These are phyloP conservation scores for Coemansia sp. DNA, from an alignment of 192 early-diverging fungal genomes.

Conservation along the genomic window DNA sequence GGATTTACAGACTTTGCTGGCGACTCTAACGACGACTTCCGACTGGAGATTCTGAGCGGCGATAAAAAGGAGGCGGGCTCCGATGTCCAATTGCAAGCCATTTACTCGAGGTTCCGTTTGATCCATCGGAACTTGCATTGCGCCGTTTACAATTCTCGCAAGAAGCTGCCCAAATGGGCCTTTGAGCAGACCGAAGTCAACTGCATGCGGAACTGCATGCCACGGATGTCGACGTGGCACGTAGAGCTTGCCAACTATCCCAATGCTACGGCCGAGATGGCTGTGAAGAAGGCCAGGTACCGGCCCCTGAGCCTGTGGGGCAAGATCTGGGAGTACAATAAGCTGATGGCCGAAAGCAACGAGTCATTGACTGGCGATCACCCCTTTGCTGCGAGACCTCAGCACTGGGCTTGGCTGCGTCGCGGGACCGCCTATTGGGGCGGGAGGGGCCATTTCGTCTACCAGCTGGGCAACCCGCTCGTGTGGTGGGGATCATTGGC, in stretches of 20 bases:
- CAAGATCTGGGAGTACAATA: constrained; percentile 86
- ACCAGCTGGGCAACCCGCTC: constrained; percentile 88
- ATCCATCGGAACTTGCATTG: constrained; percentile 70
- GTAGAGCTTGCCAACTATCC: constrained; percentile 63
- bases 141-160: constrained; percentile 75
- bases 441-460: constrained; percentile 69
- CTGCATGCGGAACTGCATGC: constrained; percentile 79
- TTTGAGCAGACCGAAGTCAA: constrained; percentile 92
- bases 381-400: constrained; percentile 91
- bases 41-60: constrained; percentile 66
- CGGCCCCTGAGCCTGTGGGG: constrained; percentile 63
- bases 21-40: constrained; percentile 90
- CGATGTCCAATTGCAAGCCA: constrained; percentile 58
- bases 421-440: constrained; percentile 91
- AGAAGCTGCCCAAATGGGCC: constrained; percentile 89
- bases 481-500: constrained; percentile 75
- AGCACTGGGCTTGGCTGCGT: constrained; percentile 80
- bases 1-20: constrained; percentile 70
- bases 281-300: constrained; percentile 54
- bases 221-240: constrained; percentile 77
- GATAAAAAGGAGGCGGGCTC: constrained; percentile 47
- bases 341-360: constrained; percentile 86
- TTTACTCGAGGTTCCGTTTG: constrained; percentile 70
- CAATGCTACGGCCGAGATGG: constrained; percentile 44
- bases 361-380: constrained; percentile 79